Conservation (phyloP, 805 yeast genomes). For the Pichia phayaonensis region DNA sequence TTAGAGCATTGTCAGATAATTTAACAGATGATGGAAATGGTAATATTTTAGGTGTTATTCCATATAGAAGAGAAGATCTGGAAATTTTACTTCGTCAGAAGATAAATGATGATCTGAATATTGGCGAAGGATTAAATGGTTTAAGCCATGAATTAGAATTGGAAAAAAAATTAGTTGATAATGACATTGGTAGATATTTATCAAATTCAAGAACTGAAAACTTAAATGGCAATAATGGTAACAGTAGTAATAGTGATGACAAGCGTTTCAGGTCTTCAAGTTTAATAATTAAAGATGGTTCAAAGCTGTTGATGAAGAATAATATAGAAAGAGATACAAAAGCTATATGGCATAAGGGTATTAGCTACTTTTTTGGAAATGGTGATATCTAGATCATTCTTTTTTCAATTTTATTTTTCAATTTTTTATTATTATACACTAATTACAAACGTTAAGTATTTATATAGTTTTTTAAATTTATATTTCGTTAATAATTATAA, state of each 20-base stretch:
- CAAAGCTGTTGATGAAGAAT: constrained; percentile 6
- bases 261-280: not conserved
- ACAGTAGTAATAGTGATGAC: not conserved
- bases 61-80: constrained; percentile 45
- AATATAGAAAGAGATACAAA: not conserved
- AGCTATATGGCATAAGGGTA: constrained; percentile 4
- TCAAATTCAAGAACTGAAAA: not conserved
- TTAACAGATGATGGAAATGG: constrained; percentile 49
- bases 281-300: constrained; percentile 8
- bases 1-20: constrained; percentile 79
- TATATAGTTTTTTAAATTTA: not conserved
- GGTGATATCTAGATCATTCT: constrained; percentile 8
- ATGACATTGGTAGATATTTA: constrained; percentile 8
- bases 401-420: not conserved
- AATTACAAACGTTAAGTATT: not conserved
- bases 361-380: constrained; percentile 9
- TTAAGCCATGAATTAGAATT: constrained; percentile 4
- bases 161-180: constrained; percentile 5
- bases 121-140: constrained; percentile 11
- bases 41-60: constrained; percentile 53
- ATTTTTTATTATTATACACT: not conserved
- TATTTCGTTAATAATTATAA: not conserved
- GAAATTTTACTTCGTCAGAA: constrained; percentile 6
- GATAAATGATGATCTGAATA: constrained; percentile 7
- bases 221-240: not conserved